Evolutionary conservation across 1,284 basidiomycete species (phyloP), one percentile per base, ranked within the genome.

Genomic region (Ganoderma boninense): DNA sequence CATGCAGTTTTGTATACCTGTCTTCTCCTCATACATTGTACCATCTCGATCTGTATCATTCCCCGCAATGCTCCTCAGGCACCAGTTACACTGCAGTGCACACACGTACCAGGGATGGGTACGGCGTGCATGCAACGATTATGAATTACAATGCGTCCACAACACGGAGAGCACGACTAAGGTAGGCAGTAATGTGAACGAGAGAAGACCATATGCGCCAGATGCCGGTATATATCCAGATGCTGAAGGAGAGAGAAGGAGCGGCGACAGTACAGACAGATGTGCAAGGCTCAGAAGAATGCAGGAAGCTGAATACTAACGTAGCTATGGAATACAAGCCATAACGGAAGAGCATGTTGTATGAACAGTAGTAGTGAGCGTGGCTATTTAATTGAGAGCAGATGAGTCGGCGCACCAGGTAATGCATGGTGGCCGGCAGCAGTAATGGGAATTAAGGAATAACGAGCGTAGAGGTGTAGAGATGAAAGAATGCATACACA

Each of bases 261-360:
- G 35, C 52, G 62, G 32, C 18, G 20, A 35, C 44, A 62, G 68
- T 64, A 72, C 66, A 71, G 57, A 72, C 66, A 71, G 57, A 65
- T 69, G 56, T 62, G 62, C 62, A 26, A 57, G 18, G 54, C 26
- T 35, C 29, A n/a, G 42, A 26, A 46, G 42, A 26, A 67, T 64
- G 57, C 46, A 60, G 56, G 46, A 54, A 44, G 38, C 20, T 26
- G 26, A 29, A 13, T 65, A 44, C 59, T 69, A 73, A 71, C 65
- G 68, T 70, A 70, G 68, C 70, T 74, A 72, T 32, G 64, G 38
- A 71, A 69, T 74, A 74, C 74, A 75, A 40, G 69, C 64, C 62
- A 49, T 38, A 64, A 26, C 43, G 32, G 13, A 26, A 62, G 49
- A 69, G 71, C 69, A 69, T 64, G 57, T 54, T 16, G 52, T 35